Evolutionary conservation across 495 filamentous ascomycete species (phyloP), one percentile per base, ranked within the genome.

Genomic region (Chaetomium cochliodes): DNA sequence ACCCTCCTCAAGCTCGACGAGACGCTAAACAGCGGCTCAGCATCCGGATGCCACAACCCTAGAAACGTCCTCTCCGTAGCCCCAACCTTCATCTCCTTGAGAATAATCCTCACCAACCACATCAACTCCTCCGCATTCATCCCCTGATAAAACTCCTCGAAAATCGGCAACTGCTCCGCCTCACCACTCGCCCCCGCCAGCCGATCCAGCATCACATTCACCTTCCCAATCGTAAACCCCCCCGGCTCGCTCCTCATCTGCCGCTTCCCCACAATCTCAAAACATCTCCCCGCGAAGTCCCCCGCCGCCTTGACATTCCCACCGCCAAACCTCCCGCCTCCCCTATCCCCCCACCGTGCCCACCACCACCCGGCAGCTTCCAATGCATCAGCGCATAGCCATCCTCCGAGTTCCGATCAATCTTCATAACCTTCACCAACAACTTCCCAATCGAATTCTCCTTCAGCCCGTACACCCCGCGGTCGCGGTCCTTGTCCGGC

Each of bases 61-160:
- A 98, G 86, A 66, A 98, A 85, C 0, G 94, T 97, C 74, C 91
- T 90, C 77, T 98, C 96, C 0, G 92, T 92, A 13, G 96, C 96
- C 5, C 96, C 94, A n/a, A 98, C 86, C 76, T 93, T 97, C 94
- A 97, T 97, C 73, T 97, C 91, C 58, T 91, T 91, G 41, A 98
- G 81, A 49, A 98, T 92, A 61, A 98, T 97, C 6, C 94, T 88
- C 62, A 98, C 89, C 58, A 97, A 77, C 94, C 94, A 98, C 82
- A 88, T 88, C 42, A 98, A 74, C 77, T 98, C 94, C 62, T 94
- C 89, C 0, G 96, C 86, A 71, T 94, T 96, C 93, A 97, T 98
- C 8, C 85, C 82, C 50, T 87, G 84, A 74, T 98, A 98, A 73
- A 98, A 94, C 49, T 87, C 81, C 62, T 86, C 79, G 65, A 96